Percentiles rank a stretch among this genome's conserved stretches.
Conservation (phyloP, 1,139 yeast species). For the Sugiyamaella sp. region DNA sequence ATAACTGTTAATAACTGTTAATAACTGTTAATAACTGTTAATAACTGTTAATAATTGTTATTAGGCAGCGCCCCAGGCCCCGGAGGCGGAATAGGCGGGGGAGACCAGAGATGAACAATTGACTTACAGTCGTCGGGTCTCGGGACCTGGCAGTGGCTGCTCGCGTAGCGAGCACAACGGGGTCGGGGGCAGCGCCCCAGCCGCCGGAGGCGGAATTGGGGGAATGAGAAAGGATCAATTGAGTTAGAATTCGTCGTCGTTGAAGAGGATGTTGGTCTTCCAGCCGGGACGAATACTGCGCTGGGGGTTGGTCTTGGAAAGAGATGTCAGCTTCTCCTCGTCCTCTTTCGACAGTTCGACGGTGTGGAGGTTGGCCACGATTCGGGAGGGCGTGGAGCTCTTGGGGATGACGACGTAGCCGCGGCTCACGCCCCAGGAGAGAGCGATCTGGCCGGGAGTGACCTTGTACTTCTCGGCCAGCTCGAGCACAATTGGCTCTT, state of each 20-base stretch:
- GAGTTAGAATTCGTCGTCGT: slow-evolving; percentile 30
- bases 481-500: slow-evolving; percentile 51
- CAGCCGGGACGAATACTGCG: slow-evolving; percentile 32
- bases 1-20: no score
- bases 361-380: slow-evolving; percentile 56
- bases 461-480: slow-evolving; percentile 59
- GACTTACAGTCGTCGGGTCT: no score
- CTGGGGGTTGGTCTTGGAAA: slow-evolving; percentile 26
- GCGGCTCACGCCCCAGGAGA: slow-evolving; percentile 73
- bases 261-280: slow-evolving; percentile 29
- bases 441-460: slow-evolving; percentile 61
- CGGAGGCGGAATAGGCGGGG: no score
- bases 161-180: slow-evolving; percentile 5
- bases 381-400: slow-evolving; percentile 61
- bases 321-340: slow-evolving; percentile 26
- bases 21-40: no score
- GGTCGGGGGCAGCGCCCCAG: neutral
- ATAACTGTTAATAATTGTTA: no score
- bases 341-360: slow-evolving; percentile 58
- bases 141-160: neutral
- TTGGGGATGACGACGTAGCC: slow-evolving; percentile 72
- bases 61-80: no score
- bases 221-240: neutral
- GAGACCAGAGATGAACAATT: no score
- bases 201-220: slow-evolving; percentile 8